Conservation (phyloP, 2,329 filamentous ascomycete genomes). For the Aspergillus thermomutatus region DNA sequence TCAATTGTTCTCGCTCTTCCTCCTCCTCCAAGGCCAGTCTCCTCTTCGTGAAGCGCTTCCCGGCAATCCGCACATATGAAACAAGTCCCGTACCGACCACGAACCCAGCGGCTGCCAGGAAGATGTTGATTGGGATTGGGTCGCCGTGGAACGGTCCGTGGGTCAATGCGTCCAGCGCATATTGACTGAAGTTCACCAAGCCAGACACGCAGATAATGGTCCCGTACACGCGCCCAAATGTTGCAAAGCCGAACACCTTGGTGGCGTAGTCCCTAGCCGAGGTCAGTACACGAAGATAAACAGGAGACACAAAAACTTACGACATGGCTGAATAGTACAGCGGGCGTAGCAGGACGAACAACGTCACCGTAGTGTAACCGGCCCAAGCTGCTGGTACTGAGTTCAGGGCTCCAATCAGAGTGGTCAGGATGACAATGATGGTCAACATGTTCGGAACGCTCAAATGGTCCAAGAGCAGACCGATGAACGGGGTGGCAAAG, state of each 20-base stretch:
- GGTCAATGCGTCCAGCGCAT: constrained; percentile 72
- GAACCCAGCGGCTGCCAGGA: constrained; percentile 62
- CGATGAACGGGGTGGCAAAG: constrained; percentile 79
- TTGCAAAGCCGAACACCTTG: constrained; percentile 89
- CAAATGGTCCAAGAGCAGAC: constrained; percentile 71
- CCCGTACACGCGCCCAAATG: constrained; percentile 89
- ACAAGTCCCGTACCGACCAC: constrained; percentile 65
- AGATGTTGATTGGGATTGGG: constrained; percentile 73
- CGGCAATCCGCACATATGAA: constrained; percentile 53
- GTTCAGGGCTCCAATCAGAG: constrained; percentile 72
- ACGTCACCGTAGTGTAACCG: constrained; percentile 67
- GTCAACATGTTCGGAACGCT: constrained; percentile 68
- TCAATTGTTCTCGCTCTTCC: constrained; percentile 25
- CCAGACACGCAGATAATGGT: constrained; percentile 84
- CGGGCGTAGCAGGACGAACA: constrained; percentile 85
- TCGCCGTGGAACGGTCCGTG: constrained; percentile 68
- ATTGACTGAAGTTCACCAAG: constrained; percentile 78
- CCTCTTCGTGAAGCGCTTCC: constrained; percentile 11
- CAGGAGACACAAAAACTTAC: constrained; percentile 31
- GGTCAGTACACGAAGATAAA: background rate
- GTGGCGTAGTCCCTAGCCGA: constrained; percentile 68
- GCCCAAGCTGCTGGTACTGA: constrained; percentile 64
- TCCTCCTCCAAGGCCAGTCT: constrained; percentile 12
- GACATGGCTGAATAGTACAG: constrained; percentile 90
- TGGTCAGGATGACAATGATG: constrained; percentile 68